Evolutionary conservation across 2,329 filamentous ascomycete genomes (phyloP).

Genomic region (Alternaria gansuensis): DNA sequence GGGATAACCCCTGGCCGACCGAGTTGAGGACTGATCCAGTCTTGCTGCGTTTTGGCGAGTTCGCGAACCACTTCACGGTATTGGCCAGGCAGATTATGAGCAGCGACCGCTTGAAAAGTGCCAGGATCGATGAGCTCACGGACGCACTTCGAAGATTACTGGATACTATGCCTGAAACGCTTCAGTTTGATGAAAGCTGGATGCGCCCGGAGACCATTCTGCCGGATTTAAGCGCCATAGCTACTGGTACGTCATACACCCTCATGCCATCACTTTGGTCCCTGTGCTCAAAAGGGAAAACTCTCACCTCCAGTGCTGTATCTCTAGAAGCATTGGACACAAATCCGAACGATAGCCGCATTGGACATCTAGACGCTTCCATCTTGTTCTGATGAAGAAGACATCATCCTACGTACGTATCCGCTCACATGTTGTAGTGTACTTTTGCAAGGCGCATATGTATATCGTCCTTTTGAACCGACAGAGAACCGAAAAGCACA

Average conservation of each 20-base stretch:
- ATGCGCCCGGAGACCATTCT: conserved; percentile 48
- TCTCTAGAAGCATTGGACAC: neutral
- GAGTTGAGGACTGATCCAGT: conserved; percentile 57
- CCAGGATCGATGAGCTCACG: conserved; percentile 59
- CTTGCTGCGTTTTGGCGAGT: conserved; percentile 57
- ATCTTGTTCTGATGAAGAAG: neutral
- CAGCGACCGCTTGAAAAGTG: conserved; percentile 54
- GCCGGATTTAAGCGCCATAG: conserved; percentile 57
- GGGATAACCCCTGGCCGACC: conserved; percentile 59
- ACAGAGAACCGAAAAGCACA: conserved; percentile 49
- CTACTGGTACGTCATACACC: conserved; percentile 51
- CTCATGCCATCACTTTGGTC: neutral
- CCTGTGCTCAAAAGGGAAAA: neutral
- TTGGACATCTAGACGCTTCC: neutral
- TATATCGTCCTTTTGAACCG: conserved; percentile 61
- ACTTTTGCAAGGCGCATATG: conserved; percentile 60
- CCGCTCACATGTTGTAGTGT: conserved; percentile 45
- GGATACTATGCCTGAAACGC: conserved; percentile 58
- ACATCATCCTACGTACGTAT: neutral
- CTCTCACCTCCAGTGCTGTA: neutral
- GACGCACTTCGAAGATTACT: conserved; percentile 55
- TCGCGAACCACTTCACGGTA: conserved; percentile 59
- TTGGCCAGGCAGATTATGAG: conserved; percentile 60
- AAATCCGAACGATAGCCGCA: neutral
- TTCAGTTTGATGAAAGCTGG: conserved; percentile 61